These are phyloP conservation scores for Neurospora sp. DNA, from an alignment of 495 filamentous ascomycete genomes.

Conservation along the genomic window DNA sequence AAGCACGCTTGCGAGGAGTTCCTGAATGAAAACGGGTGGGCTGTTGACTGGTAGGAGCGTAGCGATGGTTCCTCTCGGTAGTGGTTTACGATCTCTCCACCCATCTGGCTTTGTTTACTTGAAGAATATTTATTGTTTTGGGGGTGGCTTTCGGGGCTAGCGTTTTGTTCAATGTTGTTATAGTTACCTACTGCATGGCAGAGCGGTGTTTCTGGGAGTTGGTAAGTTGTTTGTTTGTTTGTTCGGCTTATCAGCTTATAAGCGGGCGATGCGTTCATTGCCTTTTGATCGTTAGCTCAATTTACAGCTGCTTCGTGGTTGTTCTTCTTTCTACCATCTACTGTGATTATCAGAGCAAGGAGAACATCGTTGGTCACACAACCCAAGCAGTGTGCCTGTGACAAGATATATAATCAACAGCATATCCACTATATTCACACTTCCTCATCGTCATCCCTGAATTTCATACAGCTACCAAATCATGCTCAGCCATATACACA, in stretches of 20 bases:
- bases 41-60: conserved; percentile 67
- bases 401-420: not conserved
- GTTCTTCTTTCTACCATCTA: no score
- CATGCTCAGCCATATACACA: not conserved
- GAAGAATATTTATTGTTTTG: not conserved
- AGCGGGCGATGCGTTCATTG: not conserved
- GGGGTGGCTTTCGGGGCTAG: not conserved
- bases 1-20: conserved; percentile 80
- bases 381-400: not conserved
- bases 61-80: not conserved
- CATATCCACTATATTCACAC: not conserved
- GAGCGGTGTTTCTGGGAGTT: not conserved
- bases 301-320: not conserved
- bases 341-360: no score
- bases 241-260: not conserved
- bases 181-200: not conserved
- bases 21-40: conserved; percentile 82
- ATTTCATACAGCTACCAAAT: not conserved
- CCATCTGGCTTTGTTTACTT: not conserved
- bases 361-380: no score
- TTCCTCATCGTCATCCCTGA: not conserved
- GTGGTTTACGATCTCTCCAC: not conserved
- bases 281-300: not conserved
- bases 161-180: not conserved
- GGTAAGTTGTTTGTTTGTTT: not conserved